Percentiles rank a stretch among this genome's conserved stretches.
These are phyloP conservation scores for Fusarium sp. DNA, from an alignment of 2,329 filamentous ascomycete genomes.

Conservation along the genomic window DNA sequence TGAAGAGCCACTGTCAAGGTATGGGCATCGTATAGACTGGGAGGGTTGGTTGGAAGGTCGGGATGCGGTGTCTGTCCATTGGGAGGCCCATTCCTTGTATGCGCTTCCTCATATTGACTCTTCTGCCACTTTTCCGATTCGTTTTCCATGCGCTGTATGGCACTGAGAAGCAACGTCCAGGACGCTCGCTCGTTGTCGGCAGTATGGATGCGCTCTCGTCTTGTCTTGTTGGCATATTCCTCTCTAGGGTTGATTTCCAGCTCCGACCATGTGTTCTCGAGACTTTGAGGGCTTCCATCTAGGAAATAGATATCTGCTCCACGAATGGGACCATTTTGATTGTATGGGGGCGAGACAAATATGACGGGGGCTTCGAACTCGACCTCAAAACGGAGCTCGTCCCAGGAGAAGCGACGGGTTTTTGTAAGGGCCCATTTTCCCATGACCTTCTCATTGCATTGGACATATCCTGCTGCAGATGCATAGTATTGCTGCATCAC, in stretches of 20 bases:
- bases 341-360: constrained; percentile 61
- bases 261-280: constrained; percentile 53
- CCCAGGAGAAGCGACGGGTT: constrained; percentile 56
- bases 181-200: constrained; percentile 69
- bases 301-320: constrained; percentile 54
- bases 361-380: constrained; percentile 65
- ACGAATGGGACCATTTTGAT: constrained; percentile 55
- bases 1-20: constrained; percentile 62
- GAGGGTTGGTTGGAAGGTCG: constrained; percentile 45
- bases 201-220: constrained; percentile 61
- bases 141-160: constrained; percentile 64
- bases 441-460: constrained; percentile 63
- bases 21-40: constrained; percentile 51
- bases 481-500: constrained; percentile 65
- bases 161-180: constrained; percentile 65
- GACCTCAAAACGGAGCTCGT: constrained; percentile 64
- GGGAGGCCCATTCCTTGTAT: constrained; percentile 43
- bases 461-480: constrained; percentile 63
- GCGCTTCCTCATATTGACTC: constrained; percentile 49
- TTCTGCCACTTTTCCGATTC: constrained; percentile 63
- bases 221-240: constrained; percentile 44
- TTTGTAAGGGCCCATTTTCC: constrained; percentile 61
- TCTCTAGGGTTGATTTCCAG: constrained; percentile 50
- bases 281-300: constrained; percentile 56
- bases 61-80: constrained; percentile 21